phyloP scores from a whole-genome alignment of 306 rosid species.

The Geum urbanum region DNA sequence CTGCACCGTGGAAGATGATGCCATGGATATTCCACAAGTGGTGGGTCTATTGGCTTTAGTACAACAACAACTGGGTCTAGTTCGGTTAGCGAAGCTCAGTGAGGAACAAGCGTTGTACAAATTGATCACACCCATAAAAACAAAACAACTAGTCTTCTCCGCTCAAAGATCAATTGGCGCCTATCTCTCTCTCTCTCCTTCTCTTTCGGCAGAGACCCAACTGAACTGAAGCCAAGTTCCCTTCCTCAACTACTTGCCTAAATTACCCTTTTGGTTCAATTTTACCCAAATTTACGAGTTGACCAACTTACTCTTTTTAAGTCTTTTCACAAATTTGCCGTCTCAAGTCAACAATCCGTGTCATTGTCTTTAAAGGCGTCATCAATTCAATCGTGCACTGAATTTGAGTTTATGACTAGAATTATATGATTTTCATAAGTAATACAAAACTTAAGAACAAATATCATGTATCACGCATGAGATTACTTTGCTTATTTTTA shows the following conservation, averaged over 20 bases:
- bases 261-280: not conserved
- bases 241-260: not conserved
- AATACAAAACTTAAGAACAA: too few relatives aligned
- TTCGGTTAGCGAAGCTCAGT: constrained; percentile 17
- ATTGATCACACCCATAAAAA: constrained; percentile 57
- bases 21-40: constrained; percentile 42
- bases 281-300: too few relatives aligned
- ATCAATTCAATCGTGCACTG: too few relatives aligned
- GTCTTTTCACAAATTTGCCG: too few relatives aligned
- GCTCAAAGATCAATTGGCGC: not conserved
- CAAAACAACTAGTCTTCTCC: constrained; percentile 15
- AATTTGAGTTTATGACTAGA: too few relatives aligned
- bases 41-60: constrained; percentile 33
- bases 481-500: too few relatives aligned
- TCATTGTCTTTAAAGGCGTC: too few relatives aligned
- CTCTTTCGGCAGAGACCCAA: not conserved
- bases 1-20: constrained; percentile 48
- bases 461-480: too few relatives aligned
- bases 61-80: constrained; percentile 30
- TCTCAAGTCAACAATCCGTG: too few relatives aligned
- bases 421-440: too few relatives aligned
- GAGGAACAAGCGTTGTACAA: constrained; percentile 29
- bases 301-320: too few relatives aligned
- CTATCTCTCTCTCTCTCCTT: not conserved
- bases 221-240: not conserved